phyloP scores from a whole-genome alignment of 257 asterid genomes.

The Penstemon eatonii region DNA sequence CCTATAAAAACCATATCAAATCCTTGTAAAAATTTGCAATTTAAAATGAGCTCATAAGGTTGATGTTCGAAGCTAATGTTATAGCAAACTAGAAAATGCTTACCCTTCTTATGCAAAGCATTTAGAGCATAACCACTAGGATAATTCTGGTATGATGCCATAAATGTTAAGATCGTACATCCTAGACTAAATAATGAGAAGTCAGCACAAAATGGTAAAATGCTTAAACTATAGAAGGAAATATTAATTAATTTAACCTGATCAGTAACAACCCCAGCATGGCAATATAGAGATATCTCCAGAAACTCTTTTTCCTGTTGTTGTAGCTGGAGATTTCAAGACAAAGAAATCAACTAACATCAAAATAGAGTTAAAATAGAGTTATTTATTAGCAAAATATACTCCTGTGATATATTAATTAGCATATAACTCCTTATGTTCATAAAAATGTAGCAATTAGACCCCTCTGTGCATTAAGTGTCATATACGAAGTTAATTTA shows the following conservation, averaged over 20 bases:
- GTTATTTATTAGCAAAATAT: no score
- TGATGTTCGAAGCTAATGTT: slow-evolving; percentile 4
- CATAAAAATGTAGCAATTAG: no score
- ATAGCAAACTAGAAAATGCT: slow-evolving; percentile 24
- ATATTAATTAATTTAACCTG: slow-evolving; percentile 54
- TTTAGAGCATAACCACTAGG: slow-evolving; percentile 86
- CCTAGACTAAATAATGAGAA: slow-evolving; percentile 73
- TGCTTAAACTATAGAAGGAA: slow-evolving; percentile 18
- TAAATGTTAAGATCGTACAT: slow-evolving; percentile 61
- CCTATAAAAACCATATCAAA: slow-evolving; percentile 45
- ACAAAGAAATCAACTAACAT: slow-evolving; percentile 3
- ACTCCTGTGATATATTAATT: no score
- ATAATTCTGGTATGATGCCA: slow-evolving; percentile 93
- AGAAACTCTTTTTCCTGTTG: slow-evolving; percentile 78
- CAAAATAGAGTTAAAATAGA: background rate
- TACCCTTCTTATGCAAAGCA: slow-evolving; percentile 71
- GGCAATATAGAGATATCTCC: slow-evolving; percentile 70
- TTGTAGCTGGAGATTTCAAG: slow-evolving; percentile 60
- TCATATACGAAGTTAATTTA: no score
- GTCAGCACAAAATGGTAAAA: slow-evolving; percentile 36
- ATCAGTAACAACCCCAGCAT: slow-evolving; percentile 70
- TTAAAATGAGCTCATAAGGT: background rate
- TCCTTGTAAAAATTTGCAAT: slow-evolving; percentile 15
- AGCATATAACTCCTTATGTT: no score
- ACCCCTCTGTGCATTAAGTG: no score